Percentiles rank a stretch among this genome's conserved stretches.
phyloP scores from a whole-genome alignment of 768 basidiomycete genomes.

The Termitomyces heimii region DNA sequence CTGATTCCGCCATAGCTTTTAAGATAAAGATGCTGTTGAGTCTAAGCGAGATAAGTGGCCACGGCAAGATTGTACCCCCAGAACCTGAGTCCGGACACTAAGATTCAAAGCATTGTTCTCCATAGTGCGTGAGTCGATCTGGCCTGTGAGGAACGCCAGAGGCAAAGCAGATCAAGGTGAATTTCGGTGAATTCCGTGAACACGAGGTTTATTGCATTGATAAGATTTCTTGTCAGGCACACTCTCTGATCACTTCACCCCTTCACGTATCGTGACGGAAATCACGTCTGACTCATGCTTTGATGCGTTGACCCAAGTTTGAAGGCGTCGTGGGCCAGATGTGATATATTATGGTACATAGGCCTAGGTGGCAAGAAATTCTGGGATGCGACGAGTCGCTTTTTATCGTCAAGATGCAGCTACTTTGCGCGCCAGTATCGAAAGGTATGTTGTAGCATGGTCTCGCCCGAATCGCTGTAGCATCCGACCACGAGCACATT shows the following conservation, averaged over 20 bases:
- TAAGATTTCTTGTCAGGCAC: not conserved
- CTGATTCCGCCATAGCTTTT: not conserved
- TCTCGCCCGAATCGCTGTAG: not conserved
- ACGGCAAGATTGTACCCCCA: not conserved
- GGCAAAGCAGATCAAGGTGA: not conserved
- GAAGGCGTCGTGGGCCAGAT: not conserved
- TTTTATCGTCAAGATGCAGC: not conserved
- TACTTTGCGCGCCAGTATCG: not conserved
- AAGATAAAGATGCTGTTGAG: not conserved
- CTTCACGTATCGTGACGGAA: not conserved
- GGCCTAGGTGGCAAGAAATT: not conserved
- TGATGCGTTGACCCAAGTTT: not conserved
- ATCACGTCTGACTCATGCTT: not conserved
- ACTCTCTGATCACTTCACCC: not conserved
- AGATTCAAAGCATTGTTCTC: conserved; percentile 8
- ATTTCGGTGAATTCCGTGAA: conserved; percentile 14
- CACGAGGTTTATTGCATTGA: not conserved
- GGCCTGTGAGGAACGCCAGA: not conserved
- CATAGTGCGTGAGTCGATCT: not conserved
- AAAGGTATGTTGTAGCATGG: not conserved
- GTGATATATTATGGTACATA: not conserved
- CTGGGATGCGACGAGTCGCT: not conserved
- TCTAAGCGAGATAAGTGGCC: not conserved
- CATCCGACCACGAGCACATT: not conserved
- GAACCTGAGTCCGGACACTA: not conserved